phyloP scores from a whole-genome alignment of 2,329 filamentous ascomycete species.

The Cordyceps farinosa region DNA sequence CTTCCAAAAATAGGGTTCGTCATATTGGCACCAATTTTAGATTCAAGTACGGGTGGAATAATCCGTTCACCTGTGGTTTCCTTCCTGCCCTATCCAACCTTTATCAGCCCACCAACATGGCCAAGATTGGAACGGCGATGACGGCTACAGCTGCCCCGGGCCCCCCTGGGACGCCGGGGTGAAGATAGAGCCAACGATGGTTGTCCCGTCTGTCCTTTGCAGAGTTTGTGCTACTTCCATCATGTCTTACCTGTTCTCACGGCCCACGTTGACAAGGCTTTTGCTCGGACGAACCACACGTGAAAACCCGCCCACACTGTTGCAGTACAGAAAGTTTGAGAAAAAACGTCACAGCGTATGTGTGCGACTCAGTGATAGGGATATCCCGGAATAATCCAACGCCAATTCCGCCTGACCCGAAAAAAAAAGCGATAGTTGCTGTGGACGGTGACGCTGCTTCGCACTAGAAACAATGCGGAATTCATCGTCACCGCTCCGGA shows the following conservation, averaged over 20 bases:
- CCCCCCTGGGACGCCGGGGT: neutral
- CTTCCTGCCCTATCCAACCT: neutral
- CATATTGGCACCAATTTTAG: neutral
- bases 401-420: neutral
- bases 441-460: neutral
- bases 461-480: neutral
- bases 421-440: neutral
- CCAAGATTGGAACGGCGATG: neutral
- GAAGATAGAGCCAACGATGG: neutral
- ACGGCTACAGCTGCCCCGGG: neutral
- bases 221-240: neutral
- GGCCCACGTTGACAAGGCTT: neutral
- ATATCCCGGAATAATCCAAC: neutral
- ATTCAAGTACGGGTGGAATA: neutral
- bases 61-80: neutral
- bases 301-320: neutral
- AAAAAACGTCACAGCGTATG: constrained; percentile 3
- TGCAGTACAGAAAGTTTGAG: neutral
- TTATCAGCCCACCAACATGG: neutral
- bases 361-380: constrained; percentile 2
- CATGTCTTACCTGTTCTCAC: neutral
- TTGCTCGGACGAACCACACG: constrained; percentile 2
- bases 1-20: neutral
- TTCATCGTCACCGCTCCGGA: neutral
- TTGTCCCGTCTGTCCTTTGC: neutral